Evolutionary conservation across 2,329 filamentous ascomycete species (phyloP).

Genomic region (Pseudogymnoascus sp.): DNA sequence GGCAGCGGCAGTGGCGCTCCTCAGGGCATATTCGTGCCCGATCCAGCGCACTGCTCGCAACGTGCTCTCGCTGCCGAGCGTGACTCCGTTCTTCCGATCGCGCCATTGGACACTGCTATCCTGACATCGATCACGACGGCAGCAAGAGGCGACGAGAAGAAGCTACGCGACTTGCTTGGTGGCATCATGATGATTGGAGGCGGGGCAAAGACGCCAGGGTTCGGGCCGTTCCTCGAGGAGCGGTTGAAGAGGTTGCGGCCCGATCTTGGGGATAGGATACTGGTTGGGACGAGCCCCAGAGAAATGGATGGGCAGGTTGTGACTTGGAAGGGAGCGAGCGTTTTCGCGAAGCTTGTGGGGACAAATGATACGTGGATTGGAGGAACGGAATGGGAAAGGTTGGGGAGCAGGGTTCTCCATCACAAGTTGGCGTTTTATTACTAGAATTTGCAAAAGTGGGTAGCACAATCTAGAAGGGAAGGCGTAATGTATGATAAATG

Average conservation of each 20-base stretch:
- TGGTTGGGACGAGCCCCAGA: slow-evolving; percentile 66
- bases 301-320: slow-evolving; percentile 98
- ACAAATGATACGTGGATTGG: slow-evolving; percentile 97
- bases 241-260: slow-evolving; percentile 62
- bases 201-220: slow-evolving; percentile 71
- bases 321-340: slow-evolving; percentile 93
- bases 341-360: slow-evolving; percentile 78
- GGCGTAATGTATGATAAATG: slow-evolving; percentile 8
- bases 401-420: slow-evolving; percentile 75
- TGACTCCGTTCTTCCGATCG: slow-evolving; percentile 74
- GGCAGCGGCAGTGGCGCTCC: slow-evolving; percentile 28
- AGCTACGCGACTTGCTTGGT: slow-evolving; percentile 80
- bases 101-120: slow-evolving; percentile 82
- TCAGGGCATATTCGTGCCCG: slow-evolving; percentile 33
- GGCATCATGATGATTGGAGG: slow-evolving; percentile 89
- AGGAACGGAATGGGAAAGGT: slow-evolving; percentile 76
- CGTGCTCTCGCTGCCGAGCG: slow-evolving; percentile 59
- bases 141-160: slow-evolving; percentile 83
- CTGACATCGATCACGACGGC: slow-evolving; percentile 84
- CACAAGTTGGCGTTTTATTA: slow-evolving; percentile 57
- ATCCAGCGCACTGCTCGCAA: slow-evolving; percentile 35
- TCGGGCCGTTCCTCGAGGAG: slow-evolving; percentile 78
- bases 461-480: background rate
- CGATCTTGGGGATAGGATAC: slow-evolving; percentile 53
- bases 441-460: slow-evolving; percentile 12